Conservation (phyloP, 805 yeast genomes). For the Schwanniomyces occidentalis region DNA sequence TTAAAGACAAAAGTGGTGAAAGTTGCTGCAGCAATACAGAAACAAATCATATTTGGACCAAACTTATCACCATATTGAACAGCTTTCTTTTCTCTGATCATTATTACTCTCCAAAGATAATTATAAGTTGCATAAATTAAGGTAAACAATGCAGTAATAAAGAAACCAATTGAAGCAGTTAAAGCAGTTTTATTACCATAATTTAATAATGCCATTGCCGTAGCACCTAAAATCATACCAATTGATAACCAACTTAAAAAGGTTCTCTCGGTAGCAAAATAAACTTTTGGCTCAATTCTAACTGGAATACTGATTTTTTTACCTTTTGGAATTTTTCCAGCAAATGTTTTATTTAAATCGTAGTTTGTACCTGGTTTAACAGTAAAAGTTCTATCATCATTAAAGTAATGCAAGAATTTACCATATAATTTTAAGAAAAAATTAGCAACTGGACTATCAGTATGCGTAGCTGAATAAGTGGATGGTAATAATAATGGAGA, state of each 20-base stretch:
- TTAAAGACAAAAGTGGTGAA: conserved; percentile 60
- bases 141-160: conserved; percentile 73
- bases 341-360: conserved; percentile 46
- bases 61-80: conserved; percentile 81
- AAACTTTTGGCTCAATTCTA: conserved; percentile 97
- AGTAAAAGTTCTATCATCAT: conserved; percentile 46
- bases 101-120: conserved; percentile 79
- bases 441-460: conserved; percentile 33
- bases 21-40: conserved; percentile 69
- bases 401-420: conserved; percentile 39
- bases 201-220: conserved; percentile 81
- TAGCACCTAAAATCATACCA: conserved; percentile 82
- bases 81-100: conserved; percentile 80
- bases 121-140: conserved; percentile 68
- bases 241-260: conserved; percentile 92
- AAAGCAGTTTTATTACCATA: conserved; percentile 77
- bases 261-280: conserved; percentile 96
- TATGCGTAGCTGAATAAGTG: conserved; percentile 24
- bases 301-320: conserved; percentile 90
- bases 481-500: conserved; percentile 45
- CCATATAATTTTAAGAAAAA: conserved; percentile 34
- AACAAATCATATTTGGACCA: conserved; percentile 86
- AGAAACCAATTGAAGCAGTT: conserved; percentile 84
- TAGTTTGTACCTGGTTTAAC: conserved; percentile 46
- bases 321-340: conserved; percentile 78